phyloP scores from a whole-genome alignment of 2,329 filamentous ascomycete species.

The Aspergillus candidus region DNA sequence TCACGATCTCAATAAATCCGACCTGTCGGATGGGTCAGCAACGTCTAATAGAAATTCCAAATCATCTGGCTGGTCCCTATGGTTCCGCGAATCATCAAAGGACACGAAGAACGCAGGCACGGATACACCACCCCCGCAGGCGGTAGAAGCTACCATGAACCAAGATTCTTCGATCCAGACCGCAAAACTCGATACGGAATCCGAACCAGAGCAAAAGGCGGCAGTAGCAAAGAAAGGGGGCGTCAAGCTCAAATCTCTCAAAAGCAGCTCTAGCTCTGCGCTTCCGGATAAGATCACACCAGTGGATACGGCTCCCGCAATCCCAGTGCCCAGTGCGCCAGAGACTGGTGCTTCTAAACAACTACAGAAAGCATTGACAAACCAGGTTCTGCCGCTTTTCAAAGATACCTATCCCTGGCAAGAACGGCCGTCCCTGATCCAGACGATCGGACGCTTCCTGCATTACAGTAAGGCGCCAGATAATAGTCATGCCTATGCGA shows the following conservation, averaged over 20 bases:
- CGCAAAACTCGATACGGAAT: slow-evolving; percentile 12
- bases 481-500: slow-evolving; percentile 65
- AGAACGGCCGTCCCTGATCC: slow-evolving; percentile 58
- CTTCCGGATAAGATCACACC: slow-evolving; percentile 18
- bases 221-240: slow-evolving; percentile 24
- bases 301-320: slow-evolving; percentile 12
- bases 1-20: slow-evolving; percentile 13
- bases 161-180: slow-evolving; percentile 16
- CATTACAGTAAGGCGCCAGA: slow-evolving; percentile 51
- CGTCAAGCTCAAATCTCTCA: slow-evolving; percentile 24
- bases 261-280: slow-evolving; percentile 18
- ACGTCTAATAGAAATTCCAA: slow-evolving; percentile 16
- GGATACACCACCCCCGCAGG: slow-evolving; percentile 22
- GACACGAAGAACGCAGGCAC: slow-evolving; percentile 12
- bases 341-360: slow-evolving; percentile 32
- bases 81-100: slow-evolving; percentile 32
- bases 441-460: slow-evolving; percentile 43
- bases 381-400: slow-evolving; percentile 45
- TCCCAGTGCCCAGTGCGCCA: slow-evolving; percentile 20
- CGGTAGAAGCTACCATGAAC: slow-evolving; percentile 18
- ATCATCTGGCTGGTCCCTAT: slow-evolving; percentile 38
- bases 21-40: slow-evolving; percentile 15
- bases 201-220: slow-evolving; percentile 19
- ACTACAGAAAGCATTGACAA: slow-evolving; percentile 34
- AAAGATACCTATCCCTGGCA: slow-evolving; percentile 41